phyloP scores from a whole-genome alignment of 176 grass and related monocot genomes.

The Leersia perrieri region DNA sequence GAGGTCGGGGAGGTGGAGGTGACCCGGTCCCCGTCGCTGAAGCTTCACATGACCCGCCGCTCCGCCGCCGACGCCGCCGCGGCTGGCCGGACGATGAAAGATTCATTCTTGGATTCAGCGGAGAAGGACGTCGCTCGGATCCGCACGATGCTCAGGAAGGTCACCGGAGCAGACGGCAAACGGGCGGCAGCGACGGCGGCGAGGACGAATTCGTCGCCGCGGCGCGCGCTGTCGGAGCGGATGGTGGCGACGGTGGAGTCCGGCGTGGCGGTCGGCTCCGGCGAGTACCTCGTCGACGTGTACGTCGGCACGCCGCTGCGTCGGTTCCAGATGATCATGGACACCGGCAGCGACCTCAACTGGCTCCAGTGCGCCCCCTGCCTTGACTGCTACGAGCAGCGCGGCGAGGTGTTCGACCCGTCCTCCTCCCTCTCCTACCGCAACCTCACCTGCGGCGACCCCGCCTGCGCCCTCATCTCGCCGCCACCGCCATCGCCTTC shows the following conservation, averaged over 20 bases:
- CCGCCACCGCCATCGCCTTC: constrained; percentile 34
- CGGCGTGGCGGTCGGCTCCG: constrained; percentile 71
- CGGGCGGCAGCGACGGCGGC: background rate
- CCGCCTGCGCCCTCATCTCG: constrained; percentile 57
- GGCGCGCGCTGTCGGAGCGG: constrained; percentile 49
- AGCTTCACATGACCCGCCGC: constrained; percentile 59
- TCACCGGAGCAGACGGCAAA: background rate
- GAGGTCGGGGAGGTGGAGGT: constrained; percentile 3
- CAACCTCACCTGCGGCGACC: constrained; percentile 73
- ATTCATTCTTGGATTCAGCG: constrained; percentile 47
- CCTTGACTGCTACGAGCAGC: constrained; percentile 81
- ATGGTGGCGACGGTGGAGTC: constrained; percentile 80
- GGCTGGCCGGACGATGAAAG: constrained; percentile 34
- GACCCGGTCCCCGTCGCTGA: constrained; percentile 34
- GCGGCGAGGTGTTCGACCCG: constrained; percentile 69
- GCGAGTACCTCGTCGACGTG: constrained; percentile 87
- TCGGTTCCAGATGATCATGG: constrained; percentile 84
- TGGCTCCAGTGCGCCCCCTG: constrained; percentile 97
- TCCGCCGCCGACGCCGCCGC: constrained; percentile 17
- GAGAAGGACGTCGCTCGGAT: constrained; percentile 59
- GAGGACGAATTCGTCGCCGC: background rate
- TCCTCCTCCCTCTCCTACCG: constrained; percentile 63
- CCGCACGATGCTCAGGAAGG: constrained; percentile 43
- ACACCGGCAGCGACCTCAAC: constrained; percentile 97
- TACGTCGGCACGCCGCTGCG: constrained; percentile 87